phyloP scores from a whole-genome alignment of 805 yeast genomes.

The Ogataea populi-albae region DNA sequence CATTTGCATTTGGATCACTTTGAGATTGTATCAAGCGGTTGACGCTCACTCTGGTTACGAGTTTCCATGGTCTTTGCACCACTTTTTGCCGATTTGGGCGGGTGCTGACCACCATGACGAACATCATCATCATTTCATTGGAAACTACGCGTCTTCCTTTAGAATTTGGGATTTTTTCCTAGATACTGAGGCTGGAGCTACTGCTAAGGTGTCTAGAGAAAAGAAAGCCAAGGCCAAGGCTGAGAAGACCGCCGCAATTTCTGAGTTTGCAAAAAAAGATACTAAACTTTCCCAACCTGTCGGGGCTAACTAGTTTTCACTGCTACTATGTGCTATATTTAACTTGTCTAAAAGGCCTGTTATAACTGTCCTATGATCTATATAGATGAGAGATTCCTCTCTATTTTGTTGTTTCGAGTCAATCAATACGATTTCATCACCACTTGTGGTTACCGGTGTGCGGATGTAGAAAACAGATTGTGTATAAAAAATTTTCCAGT shows the following conservation, averaged over 20 bases:
- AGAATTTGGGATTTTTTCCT: constrained; percentile 92
- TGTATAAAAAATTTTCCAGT: no score
- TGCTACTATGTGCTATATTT: no score
- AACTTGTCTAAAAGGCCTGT: no score
- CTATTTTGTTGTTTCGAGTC: no score
- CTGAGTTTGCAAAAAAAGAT: background rate
- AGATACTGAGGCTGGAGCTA: constrained; percentile 87
- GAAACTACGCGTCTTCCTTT: constrained; percentile 92
- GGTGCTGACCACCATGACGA: constrained; percentile 98
- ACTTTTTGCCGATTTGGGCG: constrained; percentile 94
- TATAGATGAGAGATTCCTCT: no score
- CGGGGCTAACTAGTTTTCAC: no score
- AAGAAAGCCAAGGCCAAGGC: constrained; percentile 55
- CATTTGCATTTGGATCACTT: constrained; percentile 81
- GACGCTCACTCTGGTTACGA: constrained; percentile 98
- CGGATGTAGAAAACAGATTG: no score
- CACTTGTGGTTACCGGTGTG: no score
- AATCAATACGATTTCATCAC: no score
- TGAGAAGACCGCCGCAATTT: constrained; percentile 36
- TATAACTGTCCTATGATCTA: no score
- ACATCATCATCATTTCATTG: constrained; percentile 94
- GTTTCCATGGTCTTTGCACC: constrained; percentile 94
- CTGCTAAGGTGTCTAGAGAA: constrained; percentile 75
- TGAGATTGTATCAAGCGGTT: constrained; percentile 92
- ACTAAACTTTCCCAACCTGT: no score